Base-by-base conservation (phyloP, 441 rosid species). In the Jatropha podagrica region DNA sequence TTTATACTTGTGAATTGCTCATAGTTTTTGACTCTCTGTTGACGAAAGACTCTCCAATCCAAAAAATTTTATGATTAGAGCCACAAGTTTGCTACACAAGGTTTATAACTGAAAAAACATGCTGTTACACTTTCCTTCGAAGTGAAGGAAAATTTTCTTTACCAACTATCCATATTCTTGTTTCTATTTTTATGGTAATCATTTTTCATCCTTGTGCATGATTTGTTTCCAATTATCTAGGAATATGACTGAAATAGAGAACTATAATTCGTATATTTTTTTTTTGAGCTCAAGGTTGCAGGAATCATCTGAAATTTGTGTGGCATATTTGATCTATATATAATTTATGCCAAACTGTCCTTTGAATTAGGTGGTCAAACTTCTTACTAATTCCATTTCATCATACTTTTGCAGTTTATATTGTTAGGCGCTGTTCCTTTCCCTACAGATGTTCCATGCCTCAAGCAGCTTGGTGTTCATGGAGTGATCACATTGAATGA, bases 351-450 rank as follows among this genome's bases (percentile, higher is more conserved):
- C 17, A 63, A 48, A 18, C 10, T 42, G 3, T 23, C 13, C 49
- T 64, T 54, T 51, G 11, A 1, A 41, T 38, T 8, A 10, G n/a
- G 49, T 17, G 64, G 18, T 27, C 17, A 26, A 64, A 5, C 26
- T 62, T 65, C 12, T n/a, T 62, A 37, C 15, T 17, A 12, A 26
- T 60, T 74, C 72, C 71, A 48, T 52, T 56, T 9, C 66, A 6
- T 6, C 20, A 10, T 68, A 52, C 10, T 32, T 68, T 73, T 82
- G 27, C 85, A 96, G 99, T 92, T 85, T 85, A 79, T 96, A 56
- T 81, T 96, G 78, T 77, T 96, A 70, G 99, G 99, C 77, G 99
- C 98, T 10, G 97, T 96, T 83, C 99, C 99, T 12, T 96, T 96
- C 77, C 94, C 93, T 49, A 70, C 88, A 73, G 97, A 96, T 79